Evolutionary conservation across 2,329 filamentous ascomycete genomes (phyloP).

Genomic region (Aspergillus sojae): DNA sequence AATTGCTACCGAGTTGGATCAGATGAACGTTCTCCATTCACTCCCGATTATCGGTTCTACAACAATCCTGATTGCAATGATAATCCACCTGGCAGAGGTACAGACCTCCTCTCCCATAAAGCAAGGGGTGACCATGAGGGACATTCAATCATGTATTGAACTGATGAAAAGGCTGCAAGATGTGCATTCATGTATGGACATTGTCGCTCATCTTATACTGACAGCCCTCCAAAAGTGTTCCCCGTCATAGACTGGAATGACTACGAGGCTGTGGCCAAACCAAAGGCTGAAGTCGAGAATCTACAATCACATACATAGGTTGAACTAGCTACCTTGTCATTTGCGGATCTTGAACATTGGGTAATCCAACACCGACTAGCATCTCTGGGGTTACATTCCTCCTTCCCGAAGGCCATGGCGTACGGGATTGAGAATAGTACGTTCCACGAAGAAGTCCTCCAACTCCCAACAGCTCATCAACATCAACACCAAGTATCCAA

Average conservation of each 20-base stretch:
- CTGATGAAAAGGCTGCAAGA: neutral
- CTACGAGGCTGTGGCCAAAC: neutral
- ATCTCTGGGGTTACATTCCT: neutral
- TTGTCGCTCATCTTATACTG: neutral
- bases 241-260: neutral
- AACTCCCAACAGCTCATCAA: neutral
- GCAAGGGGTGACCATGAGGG: neutral
- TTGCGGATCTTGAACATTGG: neutral
- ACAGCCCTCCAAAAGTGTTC: neutral
- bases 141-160: neutral
- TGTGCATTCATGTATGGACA: neutral
- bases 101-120: neutral
- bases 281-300: neutral
- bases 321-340: no score
- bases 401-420: neutral
- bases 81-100: neutral
- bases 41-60: neutral
- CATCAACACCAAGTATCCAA: neutral
- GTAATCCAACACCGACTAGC: neutral
- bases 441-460: neutral
- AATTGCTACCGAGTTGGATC: neutral
- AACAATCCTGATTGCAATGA: conserved; percentile 1
- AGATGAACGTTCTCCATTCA: neutral
- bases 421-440: neutral
- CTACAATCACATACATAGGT: neutral